Conservation (phyloP, 78 protist species). For the Thecamonas trahens region DNA sequence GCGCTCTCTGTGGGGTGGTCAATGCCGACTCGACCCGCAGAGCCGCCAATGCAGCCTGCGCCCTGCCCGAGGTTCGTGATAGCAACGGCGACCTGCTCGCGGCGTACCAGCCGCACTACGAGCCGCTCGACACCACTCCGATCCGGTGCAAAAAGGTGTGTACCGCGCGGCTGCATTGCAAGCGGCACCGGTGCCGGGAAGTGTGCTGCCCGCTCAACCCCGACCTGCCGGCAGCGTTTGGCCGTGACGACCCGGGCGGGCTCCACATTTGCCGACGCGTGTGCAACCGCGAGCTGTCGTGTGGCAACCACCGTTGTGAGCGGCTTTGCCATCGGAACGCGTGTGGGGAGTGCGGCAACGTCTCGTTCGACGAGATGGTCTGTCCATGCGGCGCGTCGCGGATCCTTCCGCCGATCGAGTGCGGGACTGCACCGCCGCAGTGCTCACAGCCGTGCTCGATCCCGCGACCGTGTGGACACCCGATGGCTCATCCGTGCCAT, state of each 20-base stretch:
- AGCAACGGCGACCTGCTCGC: neutral
- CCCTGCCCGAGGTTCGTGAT: neutral
- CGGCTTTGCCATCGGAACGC: neutral
- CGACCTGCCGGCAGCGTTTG: neutral
- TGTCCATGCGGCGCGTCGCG: neutral
- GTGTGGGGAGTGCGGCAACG: too few relatives aligned
- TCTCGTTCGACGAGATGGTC: neutral
- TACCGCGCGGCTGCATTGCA: too few relatives aligned
- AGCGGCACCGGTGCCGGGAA: too few relatives aligned
- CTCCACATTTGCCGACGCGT: neutral
- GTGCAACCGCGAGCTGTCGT: neutral
- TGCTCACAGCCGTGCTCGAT: neutral
- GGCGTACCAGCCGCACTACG: neutral
- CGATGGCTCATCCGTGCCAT: neutral
- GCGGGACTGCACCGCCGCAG: neutral
- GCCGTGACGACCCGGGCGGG: neutral
- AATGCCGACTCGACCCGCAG: too few relatives aligned
- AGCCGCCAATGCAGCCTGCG: too few relatives aligned
- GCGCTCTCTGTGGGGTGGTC: too few relatives aligned
- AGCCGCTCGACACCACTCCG: neutral
- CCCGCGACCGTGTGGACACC: constrained; percentile 6
- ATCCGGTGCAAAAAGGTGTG: neutral
- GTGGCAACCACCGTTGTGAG: constrained; percentile 4
- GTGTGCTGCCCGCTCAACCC: neutral
- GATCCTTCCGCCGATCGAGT: neutral